Conservation (phyloP, 2,329 filamentous ascomycete genomes). For the Capronia coronata region DNA sequence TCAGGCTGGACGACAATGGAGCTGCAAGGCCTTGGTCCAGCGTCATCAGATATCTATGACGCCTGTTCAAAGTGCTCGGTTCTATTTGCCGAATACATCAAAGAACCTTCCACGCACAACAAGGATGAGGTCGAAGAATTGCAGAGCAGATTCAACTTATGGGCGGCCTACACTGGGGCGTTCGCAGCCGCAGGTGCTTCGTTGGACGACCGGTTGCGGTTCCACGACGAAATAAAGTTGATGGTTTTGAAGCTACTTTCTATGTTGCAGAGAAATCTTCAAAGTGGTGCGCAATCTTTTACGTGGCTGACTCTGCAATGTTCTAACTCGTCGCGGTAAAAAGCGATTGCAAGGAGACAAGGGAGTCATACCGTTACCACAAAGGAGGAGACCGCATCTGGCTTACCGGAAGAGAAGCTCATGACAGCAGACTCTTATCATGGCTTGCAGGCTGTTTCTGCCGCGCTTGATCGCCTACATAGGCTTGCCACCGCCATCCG, state of each 20-base stretch:
- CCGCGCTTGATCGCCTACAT: not conserved
- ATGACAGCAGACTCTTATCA: not conserved
- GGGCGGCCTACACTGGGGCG: conserved; percentile 1
- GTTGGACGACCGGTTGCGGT: not conserved
- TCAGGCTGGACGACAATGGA: not conserved
- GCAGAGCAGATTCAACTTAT: not conserved
- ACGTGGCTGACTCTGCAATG: not conserved
- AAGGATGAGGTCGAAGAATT: not conserved
- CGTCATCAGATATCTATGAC: not conserved
- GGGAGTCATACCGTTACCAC: not conserved
- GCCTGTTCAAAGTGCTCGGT: not conserved
- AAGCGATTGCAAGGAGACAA: not conserved
- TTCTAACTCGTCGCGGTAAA: not conserved
- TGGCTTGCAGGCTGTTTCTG: not conserved
- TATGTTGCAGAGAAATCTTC: conserved; percentile 1
- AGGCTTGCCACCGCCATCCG: not conserved
- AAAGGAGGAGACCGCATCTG: not conserved
- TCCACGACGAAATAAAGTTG: not conserved
- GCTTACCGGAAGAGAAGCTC: not conserved
- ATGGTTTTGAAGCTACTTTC: not conserved
- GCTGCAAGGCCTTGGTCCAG: not conserved
- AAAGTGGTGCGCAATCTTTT: not conserved
- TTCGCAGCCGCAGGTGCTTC: not conserved
- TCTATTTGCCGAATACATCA: not conserved
- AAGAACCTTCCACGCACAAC: not conserved